These are phyloP conservation scores for Pseudotsuga menziesii DNA, from an alignment of 75 land plant species.

Conservation along the genomic window DNA sequence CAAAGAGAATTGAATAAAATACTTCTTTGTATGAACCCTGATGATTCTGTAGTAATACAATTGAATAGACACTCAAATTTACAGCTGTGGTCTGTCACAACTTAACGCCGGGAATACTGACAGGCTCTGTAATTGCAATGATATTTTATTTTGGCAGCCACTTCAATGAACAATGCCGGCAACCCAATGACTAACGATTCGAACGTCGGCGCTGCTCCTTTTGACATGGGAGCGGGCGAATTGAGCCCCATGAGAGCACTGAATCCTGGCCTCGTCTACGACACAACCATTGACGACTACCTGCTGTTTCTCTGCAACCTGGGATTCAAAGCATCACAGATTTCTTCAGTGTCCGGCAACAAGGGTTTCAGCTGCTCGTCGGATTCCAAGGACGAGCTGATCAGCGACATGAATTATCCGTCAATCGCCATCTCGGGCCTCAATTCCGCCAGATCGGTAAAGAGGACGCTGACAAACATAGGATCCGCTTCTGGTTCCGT, in stretches of 20 bases:
- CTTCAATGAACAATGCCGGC: slow-evolving; percentile 30
- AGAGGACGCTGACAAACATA: slow-evolving; percentile 46
- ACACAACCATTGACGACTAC: slow-evolving; percentile 39
- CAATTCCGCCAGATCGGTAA: background rate
- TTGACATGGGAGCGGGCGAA: slow-evolving; percentile 62
- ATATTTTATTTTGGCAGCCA: slow-evolving; percentile 32
- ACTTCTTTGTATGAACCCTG: too few relatives aligned
- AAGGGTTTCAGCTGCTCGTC: slow-evolving; percentile 24
- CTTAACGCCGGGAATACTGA: background rate
- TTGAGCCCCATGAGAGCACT: slow-evolving; percentile 57
- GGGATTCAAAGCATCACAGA: slow-evolving; percentile 41
- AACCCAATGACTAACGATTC: slow-evolving; percentile 25
- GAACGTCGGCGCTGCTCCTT: slow-evolving; percentile 26
- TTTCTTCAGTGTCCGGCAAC: slow-evolving; percentile 27
- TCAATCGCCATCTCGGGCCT: slow-evolving; percentile 28
- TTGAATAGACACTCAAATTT: too few relatives aligned
- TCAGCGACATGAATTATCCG: slow-evolving; percentile 63
- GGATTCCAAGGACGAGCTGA: slow-evolving; percentile 22
- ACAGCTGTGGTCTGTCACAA: too few relatives aligned
- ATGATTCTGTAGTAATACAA: too few relatives aligned
- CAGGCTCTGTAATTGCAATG: background rate
- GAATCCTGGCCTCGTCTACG: slow-evolving; percentile 64
- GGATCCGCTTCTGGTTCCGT: slow-evolving; percentile 26
- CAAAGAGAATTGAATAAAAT: too few relatives aligned
- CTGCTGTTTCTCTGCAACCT: slow-evolving; percentile 52